Percentiles rank a stretch among this genome's conserved stretches.
phyloP scores from a whole-genome alignment of 1,284 basidiomycete species.

The Malassezia psittaci region DNA sequence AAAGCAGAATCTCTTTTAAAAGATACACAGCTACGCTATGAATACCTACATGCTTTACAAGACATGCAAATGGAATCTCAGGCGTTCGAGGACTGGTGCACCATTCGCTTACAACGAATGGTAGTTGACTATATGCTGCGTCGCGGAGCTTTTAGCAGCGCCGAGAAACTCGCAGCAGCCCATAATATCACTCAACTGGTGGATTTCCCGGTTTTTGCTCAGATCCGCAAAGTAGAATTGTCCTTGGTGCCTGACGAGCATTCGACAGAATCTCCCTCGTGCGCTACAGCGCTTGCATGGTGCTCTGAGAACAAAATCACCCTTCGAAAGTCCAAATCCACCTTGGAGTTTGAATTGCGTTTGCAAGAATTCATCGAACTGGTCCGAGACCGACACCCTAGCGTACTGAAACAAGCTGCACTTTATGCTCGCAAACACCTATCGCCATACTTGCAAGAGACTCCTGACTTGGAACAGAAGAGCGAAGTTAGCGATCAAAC shows the following conservation, averaged over 20 bases:
- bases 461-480: neutral
- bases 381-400: constrained; percentile 27
- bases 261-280: constrained; percentile 54
- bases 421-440: constrained; percentile 73
- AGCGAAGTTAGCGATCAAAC: neutral
- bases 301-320: constrained; percentile 90
- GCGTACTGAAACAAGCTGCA: constrained; percentile 63
- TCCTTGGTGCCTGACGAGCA: constrained; percentile 53
- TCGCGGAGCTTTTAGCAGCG: constrained; percentile 50
- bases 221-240: constrained; percentile 72
- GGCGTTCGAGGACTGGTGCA: constrained; percentile 55
- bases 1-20: constrained; percentile 55
- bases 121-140: constrained; percentile 82
- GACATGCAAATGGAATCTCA: constrained; percentile 2
- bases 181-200: constrained; percentile 49
- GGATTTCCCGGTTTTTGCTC: constrained; percentile 65
- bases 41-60: constrained; percentile 27
- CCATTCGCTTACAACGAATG: constrained; percentile 73
- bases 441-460: constrained; percentile 36
- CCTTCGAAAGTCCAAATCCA: constrained; percentile 78
- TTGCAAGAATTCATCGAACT: constrained; percentile 95
- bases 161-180: constrained; percentile 19
- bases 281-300: constrained; percentile 80
- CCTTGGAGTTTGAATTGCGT: constrained; percentile 87
- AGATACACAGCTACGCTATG: constrained; percentile 47